Evolutionary conservation across 2,329 filamentous ascomycete genomes (phyloP).

Genomic region (Neobulgaria alba): DNA sequence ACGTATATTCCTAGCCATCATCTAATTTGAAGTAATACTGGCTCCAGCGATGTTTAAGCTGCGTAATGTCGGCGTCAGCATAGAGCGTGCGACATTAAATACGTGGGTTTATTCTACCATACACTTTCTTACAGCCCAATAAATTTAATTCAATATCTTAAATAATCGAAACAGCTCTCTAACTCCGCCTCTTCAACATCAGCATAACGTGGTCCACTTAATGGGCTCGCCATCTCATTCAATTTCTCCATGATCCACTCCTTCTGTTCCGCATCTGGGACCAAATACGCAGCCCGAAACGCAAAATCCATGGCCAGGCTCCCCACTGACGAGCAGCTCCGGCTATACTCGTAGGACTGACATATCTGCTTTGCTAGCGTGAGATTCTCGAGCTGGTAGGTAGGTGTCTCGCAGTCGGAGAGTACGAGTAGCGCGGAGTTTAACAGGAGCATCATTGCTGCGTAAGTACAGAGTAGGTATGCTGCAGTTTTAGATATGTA

Average conservation of each 20-base stretch:
- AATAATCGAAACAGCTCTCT: slow-evolving; percentile 1
- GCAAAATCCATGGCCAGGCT: slow-evolving; percentile 1
- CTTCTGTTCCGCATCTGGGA: background rate
- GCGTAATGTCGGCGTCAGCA: too few relatives aligned
- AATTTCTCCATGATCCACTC: background rate
- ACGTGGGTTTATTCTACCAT: too few relatives aligned
- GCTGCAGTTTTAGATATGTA: slow-evolving; percentile 1
- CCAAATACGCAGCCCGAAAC: background rate
- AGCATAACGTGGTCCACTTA: background rate
- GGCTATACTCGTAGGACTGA: background rate
- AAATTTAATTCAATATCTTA: background rate
- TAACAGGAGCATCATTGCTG: background rate
- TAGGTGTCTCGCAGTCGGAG: background rate
- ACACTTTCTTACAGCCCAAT: background rate
- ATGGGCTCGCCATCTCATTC: background rate
- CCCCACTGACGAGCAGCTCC: background rate
- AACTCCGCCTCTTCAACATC: background rate
- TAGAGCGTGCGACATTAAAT: too few relatives aligned
- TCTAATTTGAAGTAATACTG: background rate
- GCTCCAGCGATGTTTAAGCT: background rate
- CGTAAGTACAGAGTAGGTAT: background rate
- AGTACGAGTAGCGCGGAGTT: background rate
- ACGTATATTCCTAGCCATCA: background rate
- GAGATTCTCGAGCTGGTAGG: background rate
- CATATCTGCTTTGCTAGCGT: slow-evolving; percentile 1